Evolutionary conservation across 305 asterid genomes (phyloP), one percentile per base, ranked within the genome.

Genomic region (Ilex paraguariensis): DNA sequence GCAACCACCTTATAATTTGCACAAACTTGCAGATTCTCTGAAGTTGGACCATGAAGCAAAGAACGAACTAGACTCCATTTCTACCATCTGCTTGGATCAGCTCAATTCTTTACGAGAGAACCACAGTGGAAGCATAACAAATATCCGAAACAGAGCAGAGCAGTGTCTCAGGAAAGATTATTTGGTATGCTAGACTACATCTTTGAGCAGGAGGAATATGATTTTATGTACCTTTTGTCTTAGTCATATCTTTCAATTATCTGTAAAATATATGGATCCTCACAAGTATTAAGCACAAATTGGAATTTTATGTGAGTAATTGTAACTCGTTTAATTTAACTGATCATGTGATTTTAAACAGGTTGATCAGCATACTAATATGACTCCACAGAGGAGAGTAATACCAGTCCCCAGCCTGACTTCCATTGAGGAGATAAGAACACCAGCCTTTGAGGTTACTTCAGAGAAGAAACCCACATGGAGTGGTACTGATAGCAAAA

Each of bases 351-450:
- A 31, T 45, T 57, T 48, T 64, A 55, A 86, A 77, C 84, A 87
- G 95, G 84, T 81, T 71, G 97, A 89, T 59, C 73, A 70, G 73
- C 64, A 73, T 65, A 75, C 79, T 30, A 75, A 84, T 17, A 45
- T 32, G 69, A 78, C 90, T 66, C 90, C 95, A 4, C 78, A 73
- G 79, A 84, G 78, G 64, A 75, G 84, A 68, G 64, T 10, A 15
- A 68, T 82, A 39, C 59, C 62, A 8, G 78, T 89, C 61, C 95
- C 91, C 10, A 84, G 86, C 67, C 11, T 78, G 62, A 75, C 80
- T 67, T 78, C 81, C 13, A 84, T 89, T 59, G 95, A 89, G 78
- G 87, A 83, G 68, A 81, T 84, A 91, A 78, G 81, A 78, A 71
- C 86, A 65, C 57, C 49, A 6, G 16, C 70, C 62, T 76, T 50